A percentile compares a stretch with the other conserved stretches of the same genome.
These are phyloP conservation scores for Cinnamomum chago DNA, from an alignment of 164 flowering plant species.

Conservation along the genomic window DNA sequence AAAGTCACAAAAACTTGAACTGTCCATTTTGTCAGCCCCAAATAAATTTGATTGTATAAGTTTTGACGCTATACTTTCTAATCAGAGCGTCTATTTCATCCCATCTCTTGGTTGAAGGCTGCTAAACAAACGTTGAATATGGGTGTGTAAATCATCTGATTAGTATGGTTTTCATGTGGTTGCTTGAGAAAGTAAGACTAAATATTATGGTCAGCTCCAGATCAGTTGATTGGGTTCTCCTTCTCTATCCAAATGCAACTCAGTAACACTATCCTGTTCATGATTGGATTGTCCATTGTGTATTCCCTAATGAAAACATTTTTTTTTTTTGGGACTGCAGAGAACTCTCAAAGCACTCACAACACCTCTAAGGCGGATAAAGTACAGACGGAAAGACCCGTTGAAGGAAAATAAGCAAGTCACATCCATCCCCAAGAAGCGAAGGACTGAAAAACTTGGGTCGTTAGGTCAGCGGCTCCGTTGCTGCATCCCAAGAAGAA, in stretches of 20 bases:
- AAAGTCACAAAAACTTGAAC: not conserved
- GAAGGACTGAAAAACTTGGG: constrained; percentile 47
- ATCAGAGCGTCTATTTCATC: too few relatives aligned
- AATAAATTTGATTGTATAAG: too few relatives aligned
- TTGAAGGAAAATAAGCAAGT: constrained; percentile 34
- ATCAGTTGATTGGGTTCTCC: not conserved
- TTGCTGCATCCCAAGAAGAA: constrained; percentile 57
- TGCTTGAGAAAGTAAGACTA: too few relatives aligned
- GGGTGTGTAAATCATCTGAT: too few relatives aligned
- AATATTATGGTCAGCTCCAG: not conserved
- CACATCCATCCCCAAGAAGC: constrained; percentile 34
- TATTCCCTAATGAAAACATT: not conserved
- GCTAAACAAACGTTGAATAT: too few relatives aligned
- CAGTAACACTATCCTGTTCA: not conserved
- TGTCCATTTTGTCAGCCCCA: not conserved
- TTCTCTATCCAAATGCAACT: not conserved
- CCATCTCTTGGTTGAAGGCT: too few relatives aligned
- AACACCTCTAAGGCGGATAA: constrained; percentile 44
- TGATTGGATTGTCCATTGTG: not conserved
- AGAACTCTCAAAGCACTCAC: constrained; percentile 44
- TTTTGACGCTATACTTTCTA: too few relatives aligned
- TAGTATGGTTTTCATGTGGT: not conserved
- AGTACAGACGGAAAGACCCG: constrained; percentile 17
- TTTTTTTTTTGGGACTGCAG: constrained; percentile 19
- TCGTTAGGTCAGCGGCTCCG: constrained; percentile 72